These are phyloP conservation scores for Verticillium longisporum DNA, from an alignment of 2,329 filamentous ascomycete genomes.

Conservation along the genomic window DNA sequence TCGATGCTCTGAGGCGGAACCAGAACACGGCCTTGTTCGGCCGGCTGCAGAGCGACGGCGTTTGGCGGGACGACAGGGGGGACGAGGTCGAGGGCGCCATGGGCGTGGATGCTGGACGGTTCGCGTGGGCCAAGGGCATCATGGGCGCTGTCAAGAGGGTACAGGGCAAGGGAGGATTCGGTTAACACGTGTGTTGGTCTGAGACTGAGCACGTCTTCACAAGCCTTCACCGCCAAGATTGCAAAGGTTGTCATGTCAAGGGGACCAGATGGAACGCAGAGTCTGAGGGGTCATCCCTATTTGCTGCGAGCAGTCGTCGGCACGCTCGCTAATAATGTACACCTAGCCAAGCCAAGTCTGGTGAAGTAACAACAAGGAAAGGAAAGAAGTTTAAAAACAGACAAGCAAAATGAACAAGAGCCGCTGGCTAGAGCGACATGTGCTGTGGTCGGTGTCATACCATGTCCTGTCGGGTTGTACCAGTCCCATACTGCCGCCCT, in stretches of 20 bases:
- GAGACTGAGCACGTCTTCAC: neutral
- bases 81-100: constrained; percentile 41
- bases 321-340: neutral
- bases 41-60: constrained; percentile 45
- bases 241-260: no score
- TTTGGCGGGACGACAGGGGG: constrained; percentile 52
- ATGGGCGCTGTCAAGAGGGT: constrained; percentile 52
- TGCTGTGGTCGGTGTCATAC: neutral
- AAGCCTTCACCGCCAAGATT: no score
- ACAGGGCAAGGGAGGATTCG: constrained; percentile 29
- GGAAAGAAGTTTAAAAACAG: neutral
- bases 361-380: neutral
- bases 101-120: constrained; percentile 44
- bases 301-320: neutral
- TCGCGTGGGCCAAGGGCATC: constrained; percentile 52
- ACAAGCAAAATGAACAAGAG: neutral
- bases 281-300: neutral
- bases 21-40: constrained; percentile 60
- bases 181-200: neutral
- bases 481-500: neutral
- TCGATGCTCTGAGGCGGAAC: constrained; percentile 31
- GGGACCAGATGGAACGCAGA: no score
- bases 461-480: neutral
- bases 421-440: neutral
- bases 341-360: neutral